Base-by-base conservation (phyloP, 2,329 filamentous ascomycete genomes). In the Epichloe uncinata region DNA sequence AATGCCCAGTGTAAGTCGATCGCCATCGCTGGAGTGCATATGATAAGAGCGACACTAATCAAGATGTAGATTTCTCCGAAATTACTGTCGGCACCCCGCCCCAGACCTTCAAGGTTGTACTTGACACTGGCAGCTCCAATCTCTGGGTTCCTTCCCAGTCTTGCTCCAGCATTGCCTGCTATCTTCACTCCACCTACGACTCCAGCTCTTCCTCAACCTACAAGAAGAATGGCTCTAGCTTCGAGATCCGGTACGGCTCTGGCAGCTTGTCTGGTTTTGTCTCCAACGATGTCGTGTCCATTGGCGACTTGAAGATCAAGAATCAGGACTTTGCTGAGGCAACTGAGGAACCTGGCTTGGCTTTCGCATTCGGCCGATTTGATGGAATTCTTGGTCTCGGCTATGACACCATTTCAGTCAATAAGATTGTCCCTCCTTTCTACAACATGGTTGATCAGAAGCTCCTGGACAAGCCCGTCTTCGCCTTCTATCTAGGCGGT, bases 71-170 rank as follows among this genome's bases (percentile, higher is more conserved):
- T 77, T 98, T 95, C 81, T 94, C 91, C 59, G 89, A 96, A 70
- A 96, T 98, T 67, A 79, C 81, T 60, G 81, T 98, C 67, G 93
- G 93, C 57, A 91, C 84, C 45, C 93, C 93, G 57, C 84, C 93
- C 35, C 93, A 98, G 74, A 78, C 73, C 59, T 98, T 98, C 82
- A 98, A 98, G 80, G 94, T 98, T 58, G 85, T 98, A 56, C 84
- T 98, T 56, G 93, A 98, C 69, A 98, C 93, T 30, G 93, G 93
- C 62, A 96, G 89, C 78, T 97, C 93, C 68, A 98, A 98, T 77
- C 80, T 98, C 56, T 98, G 94, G 94, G 90, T 98, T 53, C 94
- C 94, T 38, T 95, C 90, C 22, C 75, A 80, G 51, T 77, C 88
- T 64, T 98, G 94, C 70, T 83, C 79, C 65, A 96, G 90, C 65